Base-by-base conservation (phyloP, 768 basidiomycete genomes). In the Hericium erinaceus region DNA sequence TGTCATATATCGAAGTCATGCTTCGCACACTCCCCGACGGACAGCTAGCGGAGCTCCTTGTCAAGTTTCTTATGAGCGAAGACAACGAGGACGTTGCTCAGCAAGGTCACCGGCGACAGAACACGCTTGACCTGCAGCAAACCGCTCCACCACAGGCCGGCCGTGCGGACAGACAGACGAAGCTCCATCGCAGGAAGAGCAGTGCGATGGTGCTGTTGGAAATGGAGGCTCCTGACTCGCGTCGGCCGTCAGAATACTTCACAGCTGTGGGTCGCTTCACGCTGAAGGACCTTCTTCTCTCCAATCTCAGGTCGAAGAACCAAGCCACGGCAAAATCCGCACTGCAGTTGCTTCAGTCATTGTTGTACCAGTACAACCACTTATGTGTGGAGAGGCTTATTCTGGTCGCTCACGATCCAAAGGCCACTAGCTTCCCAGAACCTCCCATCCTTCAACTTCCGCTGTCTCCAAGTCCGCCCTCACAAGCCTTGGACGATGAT, bases 1-100 rank as follows among this genome's bases (percentile, higher is more conserved):
- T 98, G 81, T 92, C 89, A 15, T 98, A 98, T 67, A 84, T 98
- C 61, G 92, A 97, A 63, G 81, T 92, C 65, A 87, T 92, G 79
- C 77, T 93, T 54, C 79, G 83, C 57, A 90, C 86, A 0, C 77
- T 95, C 5, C 77, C 81, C 39, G 76, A 81, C 22, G 86, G 85
- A 1, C 80, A 78, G 52, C 77, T 95, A 41, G 81, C 80, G 15
- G 81, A 86, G 49, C 75, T 88, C 22, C 72, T 95, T 15, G 77
- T 95, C 44, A 76, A 81, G 51, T 95, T 91, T 71, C 80, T 95
- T 40, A 78, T 89, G 63, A 92, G 81, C 68, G 91, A 94, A 66
- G 89, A 94, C 61, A 89, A 89, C 41, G 83, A 89, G 39, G 86
- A 87, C 26, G 65, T 81, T 48, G 74, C 76, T 38, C 77, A 77